phyloP scores from a whole-genome alignment of 495 filamentous ascomycete species.

The Hypomontagnella monticulosa region DNA sequence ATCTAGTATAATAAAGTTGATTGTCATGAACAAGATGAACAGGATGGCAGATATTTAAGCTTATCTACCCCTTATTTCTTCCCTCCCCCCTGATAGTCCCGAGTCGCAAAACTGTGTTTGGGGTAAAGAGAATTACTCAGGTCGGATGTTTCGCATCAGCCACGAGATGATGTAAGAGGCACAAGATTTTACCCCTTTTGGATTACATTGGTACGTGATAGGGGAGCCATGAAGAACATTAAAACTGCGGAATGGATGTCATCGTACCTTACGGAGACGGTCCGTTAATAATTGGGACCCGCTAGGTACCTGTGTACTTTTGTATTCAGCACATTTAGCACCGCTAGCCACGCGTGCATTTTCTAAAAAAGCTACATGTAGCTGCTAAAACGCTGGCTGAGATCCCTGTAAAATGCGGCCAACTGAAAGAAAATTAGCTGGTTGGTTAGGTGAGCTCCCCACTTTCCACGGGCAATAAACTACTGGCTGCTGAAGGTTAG shows the following conservation, averaged over 20 bases:
- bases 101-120: too few species aligned
- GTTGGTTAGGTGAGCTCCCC: slow-evolving; percentile 9
- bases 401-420: slow-evolving; percentile 19
- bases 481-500: slow-evolving; percentile 23
- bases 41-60: too few species aligned
- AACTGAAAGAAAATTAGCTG: slow-evolving; percentile 21
- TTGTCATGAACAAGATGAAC: too few species aligned
- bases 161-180: slow-evolving; percentile 21
- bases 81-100: too few species aligned
- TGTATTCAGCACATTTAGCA: slow-evolving; percentile 19
- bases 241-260: not conserved
- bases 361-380: not conserved
- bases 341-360: slow-evolving; percentile 25
- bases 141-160: slow-evolving; percentile 15
- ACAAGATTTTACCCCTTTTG: not conserved
- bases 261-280: not conserved
- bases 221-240: not conserved
- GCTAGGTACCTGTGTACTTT: slow-evolving; percentile 1
- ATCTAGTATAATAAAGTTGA: too few species aligned
- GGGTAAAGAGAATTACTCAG: not conserved
- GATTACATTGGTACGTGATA: not conserved
- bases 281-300: slow-evolving; percentile 2
- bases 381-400: slow-evolving; percentile 5
- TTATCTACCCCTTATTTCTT: too few species aligned
- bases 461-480: slow-evolving; percentile 8